Base-by-base conservation (phyloP, 2,329 filamentous ascomycete genomes). In the Hypoxylon sp. region DNA sequence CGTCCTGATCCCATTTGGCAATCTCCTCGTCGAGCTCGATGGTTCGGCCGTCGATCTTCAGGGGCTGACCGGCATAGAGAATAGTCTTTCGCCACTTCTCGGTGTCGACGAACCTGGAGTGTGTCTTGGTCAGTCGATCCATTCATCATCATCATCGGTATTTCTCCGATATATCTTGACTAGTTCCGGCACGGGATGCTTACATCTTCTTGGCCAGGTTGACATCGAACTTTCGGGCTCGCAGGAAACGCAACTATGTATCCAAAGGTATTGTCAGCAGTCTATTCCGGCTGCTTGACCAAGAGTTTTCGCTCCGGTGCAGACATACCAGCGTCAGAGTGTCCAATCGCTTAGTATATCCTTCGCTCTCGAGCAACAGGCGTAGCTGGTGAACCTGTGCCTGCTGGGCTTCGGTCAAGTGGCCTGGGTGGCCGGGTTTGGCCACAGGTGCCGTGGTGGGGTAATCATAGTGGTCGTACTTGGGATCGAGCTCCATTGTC, bases 381-480 rank as follows among this genome's bases (percentile, higher is more conserved):
- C 95, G 89, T 77, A 99, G 84, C 84, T 97, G 92, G 75, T 88
- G 82, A 49, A 98, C 90, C 81, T 94, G 90, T 56, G 93, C 93
- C 86, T 97, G 91, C 83, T 98, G 93, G 78, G 91, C 87, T 60
- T 88, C 84, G 57, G 90, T 95, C 73, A 96, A 91, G 79, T 96
- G 88, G 76, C 95, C 95, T 66, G 94, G 90, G 79, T 97, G 93
- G 69, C 95, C 95, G 72, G 84, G 82, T 76, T 89, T 87, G 48
- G 85, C 78, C 71, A 87, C 87, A 57, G 91, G 87, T 48, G 92
- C 88, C 67, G 87, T 90, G 68, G 89, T 92, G 67, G 95, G 95
- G 83, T 87, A 98, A 80, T 97, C 94, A 80, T 95, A 98, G 83
- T 96, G 79, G 82, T 98, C 95, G 84, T 98, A 97, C 82, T 97